These are phyloP conservation scores for Dendryphion nanum DNA, from an alignment of 2,329 filamentous ascomycete species.

Conservation along the genomic window DNA sequence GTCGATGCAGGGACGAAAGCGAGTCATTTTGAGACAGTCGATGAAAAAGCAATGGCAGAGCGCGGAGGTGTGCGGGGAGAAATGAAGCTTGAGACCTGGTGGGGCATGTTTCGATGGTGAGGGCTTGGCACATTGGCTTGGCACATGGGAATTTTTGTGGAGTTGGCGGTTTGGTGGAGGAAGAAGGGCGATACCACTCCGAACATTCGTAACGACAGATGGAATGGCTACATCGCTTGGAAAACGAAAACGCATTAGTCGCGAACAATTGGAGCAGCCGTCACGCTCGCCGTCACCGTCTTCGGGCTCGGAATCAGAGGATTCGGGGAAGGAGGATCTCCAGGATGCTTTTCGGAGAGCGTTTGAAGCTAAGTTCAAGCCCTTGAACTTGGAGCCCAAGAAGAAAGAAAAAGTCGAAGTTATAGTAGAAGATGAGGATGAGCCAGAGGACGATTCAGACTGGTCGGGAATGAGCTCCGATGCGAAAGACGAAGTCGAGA, in stretches of 20 bases:
- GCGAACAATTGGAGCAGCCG: slow-evolving; percentile 25
- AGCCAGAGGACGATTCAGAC: slow-evolving; percentile 46
- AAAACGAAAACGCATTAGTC: slow-evolving; percentile 46
- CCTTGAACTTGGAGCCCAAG: slow-evolving; percentile 52
- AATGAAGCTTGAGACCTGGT: too few species aligned
- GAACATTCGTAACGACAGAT: not conserved
- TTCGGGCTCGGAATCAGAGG: slow-evolving; percentile 24
- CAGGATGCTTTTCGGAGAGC: slow-evolving; percentile 77
- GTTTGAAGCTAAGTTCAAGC: slow-evolving; percentile 86
- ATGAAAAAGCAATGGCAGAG: too few species aligned
- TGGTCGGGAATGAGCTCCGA: slow-evolving; percentile 63
- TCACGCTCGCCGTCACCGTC: slow-evolving; percentile 28
- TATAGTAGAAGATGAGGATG: slow-evolving; percentile 26
- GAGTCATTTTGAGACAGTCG: slow-evolving; percentile 73
- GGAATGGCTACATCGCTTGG: slow-evolving; percentile 46
- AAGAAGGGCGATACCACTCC: too few species aligned
- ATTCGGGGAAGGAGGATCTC: slow-evolving; percentile 52
- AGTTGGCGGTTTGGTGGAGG: not conserved
- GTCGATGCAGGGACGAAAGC: slow-evolving; percentile 95
- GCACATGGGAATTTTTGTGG: slow-evolving; percentile 1
- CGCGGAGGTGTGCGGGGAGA: too few species aligned
- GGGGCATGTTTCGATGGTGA: too few species aligned
- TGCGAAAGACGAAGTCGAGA: slow-evolving; percentile 40
- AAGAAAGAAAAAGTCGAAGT: slow-evolving; percentile 11
- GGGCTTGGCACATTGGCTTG: slow-evolving; percentile 13